Base-by-base conservation (phyloP, 1,284 basidiomycete species). In the Peniophora sp. region DNA sequence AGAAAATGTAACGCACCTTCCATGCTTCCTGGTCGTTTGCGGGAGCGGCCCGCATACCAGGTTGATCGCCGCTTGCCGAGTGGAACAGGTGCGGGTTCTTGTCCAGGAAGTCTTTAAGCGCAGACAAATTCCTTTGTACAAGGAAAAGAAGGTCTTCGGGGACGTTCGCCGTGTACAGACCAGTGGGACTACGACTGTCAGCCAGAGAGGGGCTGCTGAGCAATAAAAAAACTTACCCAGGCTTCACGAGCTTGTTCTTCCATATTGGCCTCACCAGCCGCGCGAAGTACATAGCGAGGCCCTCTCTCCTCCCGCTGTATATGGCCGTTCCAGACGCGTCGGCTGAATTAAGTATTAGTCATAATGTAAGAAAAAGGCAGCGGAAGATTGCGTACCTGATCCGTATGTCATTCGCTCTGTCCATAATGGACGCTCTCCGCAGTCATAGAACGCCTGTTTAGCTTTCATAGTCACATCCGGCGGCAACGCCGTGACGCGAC, bases 271-370 rank as follows among this genome's bases (percentile, higher is more conserved):
- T 74, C 16, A 97, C 70, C 23, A 96, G 73, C 49, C 96, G 79
- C 2, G 92, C 83, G 59, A 98, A 81, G 64, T 93, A 95, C 32
- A 96, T 69, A 0, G 88, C 89, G 38, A 98, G 74, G 1, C 92
- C 96, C 67, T 98, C 92, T 58, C 94, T 81, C 48, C 93, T 79
- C 36, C 92, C 89, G 59, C 92, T 94, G 66, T 89, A 95, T 47
- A 81, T 78, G 19, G 92, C 79, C 46, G 78, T 85, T 32, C 86
- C 87, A 49, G 85, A 79, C 53, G 74, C 78, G 55, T 87, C 83
- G 81, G 54, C 8, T 47, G 45, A 39, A 53, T 3, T 25, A 50
- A 43, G 45, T 45, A 20, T 32, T 20, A 12, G 34, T 56, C 2
- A 10, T 43, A 27, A 34, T 35, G 45, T 8, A 17, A 50, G 22